Percentiles rank a stretch among this genome's conserved stretches.
Evolutionary conservation across 192 early-diverging fungal species (phyloP).

Genomic region (Coemansia sp.): DNA sequence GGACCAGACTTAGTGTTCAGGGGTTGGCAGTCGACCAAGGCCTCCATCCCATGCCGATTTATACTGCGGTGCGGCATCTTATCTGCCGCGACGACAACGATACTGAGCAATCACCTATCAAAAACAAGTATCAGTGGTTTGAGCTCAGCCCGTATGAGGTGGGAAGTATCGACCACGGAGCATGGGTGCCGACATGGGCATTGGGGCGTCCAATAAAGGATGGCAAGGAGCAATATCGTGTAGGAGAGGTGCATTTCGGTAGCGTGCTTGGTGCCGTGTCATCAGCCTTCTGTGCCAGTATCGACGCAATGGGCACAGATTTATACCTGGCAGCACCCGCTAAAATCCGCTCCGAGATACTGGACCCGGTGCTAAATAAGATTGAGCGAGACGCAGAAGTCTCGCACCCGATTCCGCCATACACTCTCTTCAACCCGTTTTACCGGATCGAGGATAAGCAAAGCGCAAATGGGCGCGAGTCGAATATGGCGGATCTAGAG

Average conservation of each 20-base stretch:
- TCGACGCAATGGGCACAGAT: conserved; percentile 48
- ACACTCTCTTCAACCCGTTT: conserved; percentile 68
- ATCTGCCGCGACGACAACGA: conserved; percentile 46
- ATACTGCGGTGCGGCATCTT: conserved; percentile 71
- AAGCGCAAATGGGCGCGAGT: neutral
- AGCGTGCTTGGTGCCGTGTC: conserved; percentile 62
- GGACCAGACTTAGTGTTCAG: conserved; percentile 45
- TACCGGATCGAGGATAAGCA: conserved; percentile 37
- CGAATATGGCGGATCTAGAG: conserved; percentile 25
- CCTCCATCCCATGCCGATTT: conserved; percentile 69
- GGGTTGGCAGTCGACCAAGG: conserved; percentile 56
- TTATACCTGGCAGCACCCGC: conserved; percentile 37
- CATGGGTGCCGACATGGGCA: conserved; percentile 76
- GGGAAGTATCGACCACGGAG: conserved; percentile 71
- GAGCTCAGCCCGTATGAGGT: conserved; percentile 79
- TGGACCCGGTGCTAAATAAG: conserved; percentile 42
- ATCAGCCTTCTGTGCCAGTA: conserved; percentile 49
- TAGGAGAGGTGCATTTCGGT: conserved; percentile 68
- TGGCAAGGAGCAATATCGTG: conserved; percentile 58
- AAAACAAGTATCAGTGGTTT: conserved; percentile 68
- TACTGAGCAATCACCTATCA: conserved; percentile 17
- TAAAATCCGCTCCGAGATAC: conserved; percentile 23
- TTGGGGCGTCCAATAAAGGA: conserved; percentile 71
- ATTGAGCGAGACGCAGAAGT: conserved; percentile 56
- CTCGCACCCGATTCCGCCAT: conserved; percentile 66